These are phyloP conservation scores for Kernera saxatilis DNA, from an alignment of 345 rosid genomes.

Conservation along the genomic window DNA sequence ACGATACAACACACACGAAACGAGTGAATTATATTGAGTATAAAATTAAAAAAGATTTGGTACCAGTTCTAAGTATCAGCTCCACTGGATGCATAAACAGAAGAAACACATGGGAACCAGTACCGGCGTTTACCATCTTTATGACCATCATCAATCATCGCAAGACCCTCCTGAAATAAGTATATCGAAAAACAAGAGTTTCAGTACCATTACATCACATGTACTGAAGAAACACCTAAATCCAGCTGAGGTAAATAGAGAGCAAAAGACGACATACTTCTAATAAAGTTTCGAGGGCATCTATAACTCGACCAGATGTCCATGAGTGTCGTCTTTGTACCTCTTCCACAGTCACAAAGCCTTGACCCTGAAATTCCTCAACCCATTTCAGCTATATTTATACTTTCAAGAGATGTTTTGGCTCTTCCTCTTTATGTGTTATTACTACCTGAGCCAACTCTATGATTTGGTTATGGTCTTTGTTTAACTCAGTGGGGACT, in stretches of 20 bases:
- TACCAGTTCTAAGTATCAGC: slow-evolving; percentile 8
- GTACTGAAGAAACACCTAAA: background rate
- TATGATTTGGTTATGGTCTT: slow-evolving; percentile 86
- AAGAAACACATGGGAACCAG: slow-evolving; percentile 48
- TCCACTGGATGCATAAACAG: background rate
- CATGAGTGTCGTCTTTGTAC: slow-evolving; percentile 64
- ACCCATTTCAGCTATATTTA: background rate
- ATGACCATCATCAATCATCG: slow-evolving; percentile 78
- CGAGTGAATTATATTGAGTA: background rate
- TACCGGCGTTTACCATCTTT: slow-evolving; percentile 61
- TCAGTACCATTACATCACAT: slow-evolving; percentile 12
- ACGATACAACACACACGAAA: background rate
- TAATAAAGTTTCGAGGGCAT: slow-evolving; percentile 66
- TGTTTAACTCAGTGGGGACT: slow-evolving; percentile 87
- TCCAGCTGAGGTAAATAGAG: background rate
- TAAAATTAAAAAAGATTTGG: background rate
- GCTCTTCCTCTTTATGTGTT: background rate
- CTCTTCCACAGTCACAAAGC: slow-evolving; percentile 76
- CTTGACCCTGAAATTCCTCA: slow-evolving; percentile 49
- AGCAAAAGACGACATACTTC: slow-evolving; percentile 39
- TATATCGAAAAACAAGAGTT: background rate
- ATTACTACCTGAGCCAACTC: slow-evolving; percentile 69
- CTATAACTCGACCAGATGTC: slow-evolving; percentile 78
- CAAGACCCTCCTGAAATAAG: slow-evolving; percentile 71
- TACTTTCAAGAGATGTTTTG: background rate